Base-by-base conservation (phyloP, 495 filamentous ascomycete genomes). In the Aspergillus campestris region DNA sequence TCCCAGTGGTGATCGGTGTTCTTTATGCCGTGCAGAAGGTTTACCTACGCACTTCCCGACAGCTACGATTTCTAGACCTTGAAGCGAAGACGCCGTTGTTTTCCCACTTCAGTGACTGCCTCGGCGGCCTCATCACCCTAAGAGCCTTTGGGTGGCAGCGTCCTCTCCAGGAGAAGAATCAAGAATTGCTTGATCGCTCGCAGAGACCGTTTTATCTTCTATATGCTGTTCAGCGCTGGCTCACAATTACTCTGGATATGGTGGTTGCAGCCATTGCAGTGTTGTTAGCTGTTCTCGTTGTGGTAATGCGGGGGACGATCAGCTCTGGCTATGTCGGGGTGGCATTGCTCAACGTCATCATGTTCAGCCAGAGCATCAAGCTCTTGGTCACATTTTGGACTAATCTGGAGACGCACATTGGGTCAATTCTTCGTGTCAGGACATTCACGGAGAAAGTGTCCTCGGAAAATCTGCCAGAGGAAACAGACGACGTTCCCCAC, bases 11-110 rank as follows among this genome's bases (percentile, higher is more conserved):
- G 6, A 48, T 73, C 29, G 47, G 74, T 8, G 52, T 67, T 18
- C 45, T 80, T 5, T 82, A 75, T 45, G 28, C 72, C 11, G 66
- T 84, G 5, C 78, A 83, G 49, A 77, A 74, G 42, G 60, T 75
- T 31, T 86, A 86, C 47, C 66, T 86, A 5, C 69, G 75, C 8
- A 84, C 81, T 1, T 83, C 80, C 2, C 73, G 80, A 3, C 81
- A 83, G 50, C 58, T 85, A 5, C 77, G 81, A 31, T 66, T 80
- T 35, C 60, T 85, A 14, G 81, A 84, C 29, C 65, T 83, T 7
- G 80, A 83, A 58, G 68, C 75, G 10, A 78, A 80, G 54, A 69
- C 79, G 4, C 77, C 79, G 3, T 60, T 83, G 1, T 81, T 74
- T 44, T 73, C 78, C 0, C 71, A 75, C 35, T 81, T 83, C 40